Percentiles rank a stretch among this genome's conserved stretches.
Evolutionary conservation across 192 early-diverging fungal genomes (phyloP).

Genomic region (Geranomyces variabilis): DNA sequence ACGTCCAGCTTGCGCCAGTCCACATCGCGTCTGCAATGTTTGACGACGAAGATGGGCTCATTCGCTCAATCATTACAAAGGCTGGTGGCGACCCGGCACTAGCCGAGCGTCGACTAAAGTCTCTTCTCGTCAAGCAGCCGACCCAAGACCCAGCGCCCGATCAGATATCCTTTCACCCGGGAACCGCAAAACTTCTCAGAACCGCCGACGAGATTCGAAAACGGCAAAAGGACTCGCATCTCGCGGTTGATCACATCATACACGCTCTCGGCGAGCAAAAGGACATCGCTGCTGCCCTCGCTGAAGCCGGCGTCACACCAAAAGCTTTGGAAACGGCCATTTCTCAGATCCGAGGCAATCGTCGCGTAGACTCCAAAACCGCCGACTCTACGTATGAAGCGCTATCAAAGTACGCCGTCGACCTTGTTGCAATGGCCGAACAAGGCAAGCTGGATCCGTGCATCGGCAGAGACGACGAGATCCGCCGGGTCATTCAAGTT

Average conservation of each 20-base stretch:
- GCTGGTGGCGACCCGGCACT: slow-evolving; percentile 77
- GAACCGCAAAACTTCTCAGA: slow-evolving; percentile 64
- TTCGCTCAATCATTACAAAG: slow-evolving; percentile 78
- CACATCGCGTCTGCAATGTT: slow-evolving; percentile 83
- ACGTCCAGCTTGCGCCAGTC: slow-evolving; percentile 76
- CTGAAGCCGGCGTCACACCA: slow-evolving; percentile 68
- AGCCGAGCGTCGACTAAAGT: slow-evolving; percentile 80
- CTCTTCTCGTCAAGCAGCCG: slow-evolving; percentile 76
- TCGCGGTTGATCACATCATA: slow-evolving; percentile 90
- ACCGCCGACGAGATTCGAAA: slow-evolving; percentile 82
- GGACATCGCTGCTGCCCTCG: slow-evolving; percentile 64
- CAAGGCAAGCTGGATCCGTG: slow-evolving; percentile 94
- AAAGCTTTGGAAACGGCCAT: slow-evolving; percentile 78
- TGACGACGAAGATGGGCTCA: slow-evolving; percentile 79
- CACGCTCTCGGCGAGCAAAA: slow-evolving; percentile 75
- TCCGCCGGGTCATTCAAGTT: slow-evolving; percentile 92
- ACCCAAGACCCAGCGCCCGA: slow-evolving; percentile 85
- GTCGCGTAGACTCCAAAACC: slow-evolving; percentile 80
- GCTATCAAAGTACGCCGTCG: slow-evolving; percentile 91
- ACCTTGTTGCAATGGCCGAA: slow-evolving; percentile 80
- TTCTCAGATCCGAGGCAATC: slow-evolving; percentile 74
- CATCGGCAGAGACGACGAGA: slow-evolving; percentile 96
- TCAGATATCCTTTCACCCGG: slow-evolving; percentile 66
- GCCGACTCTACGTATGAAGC: slow-evolving; percentile 92
- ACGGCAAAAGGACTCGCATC: slow-evolving; percentile 83